Conservation (phyloP, 2,329 filamentous ascomycete genomes). For the Diaporthe amygdali region DNA sequence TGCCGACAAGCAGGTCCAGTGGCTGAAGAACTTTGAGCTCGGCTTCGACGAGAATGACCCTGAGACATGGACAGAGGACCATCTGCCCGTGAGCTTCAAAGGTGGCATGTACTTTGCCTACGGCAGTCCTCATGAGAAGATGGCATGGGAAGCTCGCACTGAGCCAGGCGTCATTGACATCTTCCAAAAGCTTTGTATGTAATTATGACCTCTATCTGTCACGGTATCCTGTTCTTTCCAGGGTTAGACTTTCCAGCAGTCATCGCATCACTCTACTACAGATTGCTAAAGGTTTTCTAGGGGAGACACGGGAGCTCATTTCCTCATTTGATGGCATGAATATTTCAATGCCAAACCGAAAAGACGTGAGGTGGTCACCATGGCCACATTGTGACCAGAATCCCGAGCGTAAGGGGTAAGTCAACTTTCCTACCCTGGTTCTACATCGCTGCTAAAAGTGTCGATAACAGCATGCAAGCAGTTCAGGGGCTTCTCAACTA, state of each 20-base stretch:
- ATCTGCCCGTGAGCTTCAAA: constrained; percentile 43
- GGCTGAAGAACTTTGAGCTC: constrained; percentile 29
- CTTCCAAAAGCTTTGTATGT: constrained; percentile 48
- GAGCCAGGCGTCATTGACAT: constrained; percentile 51
- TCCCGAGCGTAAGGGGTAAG: constrained; percentile 43
- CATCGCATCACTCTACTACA: no score
- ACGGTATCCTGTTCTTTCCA: constrained; percentile 22
- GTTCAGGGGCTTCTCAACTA: constrained; percentile 51
- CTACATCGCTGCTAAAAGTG: constrained; percentile 23
- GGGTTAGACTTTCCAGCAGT: neutral
- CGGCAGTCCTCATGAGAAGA: constrained; percentile 52
- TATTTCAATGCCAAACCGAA: constrained; percentile 35
- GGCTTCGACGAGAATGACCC: constrained; percentile 27
- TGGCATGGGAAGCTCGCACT: constrained; percentile 51
- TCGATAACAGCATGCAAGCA: constrained; percentile 50
- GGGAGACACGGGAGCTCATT: constrained; percentile 49
- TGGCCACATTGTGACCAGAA: constrained; percentile 53
- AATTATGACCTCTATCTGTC: no score
- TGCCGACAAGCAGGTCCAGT: constrained; percentile 22
- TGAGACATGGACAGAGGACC: constrained; percentile 22
- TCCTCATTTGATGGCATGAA: constrained; percentile 56
- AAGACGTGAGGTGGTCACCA: constrained; percentile 42
- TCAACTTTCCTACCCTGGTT: neutral
- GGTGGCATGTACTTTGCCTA: constrained; percentile 55
- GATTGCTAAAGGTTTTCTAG: neutral